Percentiles rank a stretch among this genome's conserved stretches.
phyloP scores from a whole-genome alignment of 2,329 filamentous ascomycete species.

The Trichophyton mentagrophytes region DNA sequence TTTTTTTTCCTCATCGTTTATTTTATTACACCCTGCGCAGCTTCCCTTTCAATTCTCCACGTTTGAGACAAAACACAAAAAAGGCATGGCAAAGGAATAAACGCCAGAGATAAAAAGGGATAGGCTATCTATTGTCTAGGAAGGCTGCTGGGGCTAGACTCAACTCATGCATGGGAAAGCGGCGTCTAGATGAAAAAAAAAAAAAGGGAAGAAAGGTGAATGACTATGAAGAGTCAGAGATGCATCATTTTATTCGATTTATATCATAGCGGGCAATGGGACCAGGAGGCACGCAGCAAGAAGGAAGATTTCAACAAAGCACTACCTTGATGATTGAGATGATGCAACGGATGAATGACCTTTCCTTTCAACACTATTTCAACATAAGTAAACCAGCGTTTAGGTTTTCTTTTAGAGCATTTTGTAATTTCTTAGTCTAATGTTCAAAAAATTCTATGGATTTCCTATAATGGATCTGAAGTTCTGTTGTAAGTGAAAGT shows the following conservation, averaged over 20 bases:
- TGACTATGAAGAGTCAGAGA: neutral
- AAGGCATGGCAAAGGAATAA: neutral
- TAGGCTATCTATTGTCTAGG: neutral
- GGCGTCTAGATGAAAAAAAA: neutral
- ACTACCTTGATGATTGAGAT: constrained; percentile 5
- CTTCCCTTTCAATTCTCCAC: neutral
- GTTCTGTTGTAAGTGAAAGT: neutral
- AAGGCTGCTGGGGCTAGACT: constrained; percentile 2
- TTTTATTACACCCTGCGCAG: neutral
- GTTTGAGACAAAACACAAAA: too few species aligned
- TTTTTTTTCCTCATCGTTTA: neutral
- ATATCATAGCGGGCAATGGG: constrained; percentile 2
- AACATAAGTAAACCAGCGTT: constrained; percentile 2
- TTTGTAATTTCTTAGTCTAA: neutral
- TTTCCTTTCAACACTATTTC: constrained; percentile 1
- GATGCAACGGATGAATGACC: constrained; percentile 3
- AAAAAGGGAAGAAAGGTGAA: neutral
- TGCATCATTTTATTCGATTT: constrained; percentile 1
- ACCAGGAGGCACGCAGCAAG: neutral
- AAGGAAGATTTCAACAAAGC: constrained; percentile 4
- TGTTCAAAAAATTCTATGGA: neutral
- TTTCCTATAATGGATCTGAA: neutral
- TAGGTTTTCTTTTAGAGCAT: neutral
- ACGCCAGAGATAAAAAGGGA: neutral
- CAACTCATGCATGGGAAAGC: constrained; percentile 4